Percentiles rank a stretch among this genome's conserved stretches.
These are phyloP conservation scores for Ophiosphaerella herpotricha DNA, from an alignment of 2,329 filamentous ascomycete species.

Conservation along the genomic window DNA sequence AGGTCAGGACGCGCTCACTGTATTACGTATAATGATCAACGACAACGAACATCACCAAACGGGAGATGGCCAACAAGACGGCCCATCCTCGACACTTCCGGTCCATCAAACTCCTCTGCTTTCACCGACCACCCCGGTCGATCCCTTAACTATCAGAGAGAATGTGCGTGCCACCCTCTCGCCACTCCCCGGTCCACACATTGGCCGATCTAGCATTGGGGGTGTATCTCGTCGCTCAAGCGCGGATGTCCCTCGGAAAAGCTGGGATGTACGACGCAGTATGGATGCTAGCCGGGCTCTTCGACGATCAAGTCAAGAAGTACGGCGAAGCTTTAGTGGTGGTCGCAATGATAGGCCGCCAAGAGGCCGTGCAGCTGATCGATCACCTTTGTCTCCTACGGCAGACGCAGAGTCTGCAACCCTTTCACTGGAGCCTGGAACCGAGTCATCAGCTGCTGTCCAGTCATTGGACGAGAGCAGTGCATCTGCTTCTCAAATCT, in stretches of 20 bases:
- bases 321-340: constrained; percentile 66
- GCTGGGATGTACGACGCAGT: constrained; percentile 48
- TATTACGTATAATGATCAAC: constrained; percentile 74
- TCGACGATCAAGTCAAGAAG: constrained; percentile 36
- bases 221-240: constrained; percentile 51
- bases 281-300: constrained; percentile 60
- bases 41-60: constrained; percentile 57
- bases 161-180: constrained; percentile 53
- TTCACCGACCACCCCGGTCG: constrained; percentile 24
- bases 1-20: constrained; percentile 79
- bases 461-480: constrained; percentile 68
- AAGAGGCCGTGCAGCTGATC: constrained; percentile 55
- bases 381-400: constrained; percentile 54
- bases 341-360: constrained; percentile 59
- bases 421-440: constrained; percentile 74
- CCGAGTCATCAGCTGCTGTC: constrained; percentile 70
- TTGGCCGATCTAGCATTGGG: constrained; percentile 46
- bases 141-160: constrained; percentile 38
- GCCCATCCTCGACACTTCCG: constrained; percentile 10
- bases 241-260: constrained; percentile 36
- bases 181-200: constrained; percentile 43
- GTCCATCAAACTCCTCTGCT: constrained; percentile 12
- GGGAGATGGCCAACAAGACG: constrained; percentile 9
- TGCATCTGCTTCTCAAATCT: constrained; percentile 87
- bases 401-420: constrained; percentile 74